Percentiles rank a stretch among this genome's conserved stretches.
Conservation (phyloP, 306 rosid species). For the Ochetophila trinervis region DNA sequence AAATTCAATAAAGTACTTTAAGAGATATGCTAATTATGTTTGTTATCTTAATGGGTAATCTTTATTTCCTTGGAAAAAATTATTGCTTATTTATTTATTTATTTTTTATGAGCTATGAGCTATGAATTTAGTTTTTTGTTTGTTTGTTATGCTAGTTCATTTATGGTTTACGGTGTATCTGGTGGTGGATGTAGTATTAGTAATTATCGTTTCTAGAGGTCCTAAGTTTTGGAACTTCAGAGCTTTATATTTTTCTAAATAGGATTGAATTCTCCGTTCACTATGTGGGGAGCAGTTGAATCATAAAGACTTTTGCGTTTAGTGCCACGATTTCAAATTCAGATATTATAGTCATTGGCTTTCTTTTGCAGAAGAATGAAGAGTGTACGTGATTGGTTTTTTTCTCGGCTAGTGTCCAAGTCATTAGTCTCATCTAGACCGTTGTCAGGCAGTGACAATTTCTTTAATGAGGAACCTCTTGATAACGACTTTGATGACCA, state of each 20-base stretch:
- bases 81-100: no score
- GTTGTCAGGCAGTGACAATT: conserved; percentile 45
- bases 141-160: no score
- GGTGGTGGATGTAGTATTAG: not conserved
- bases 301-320: not conserved
- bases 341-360: conserved; percentile 9
- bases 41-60: no score
- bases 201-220: not conserved
- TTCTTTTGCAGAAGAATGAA: conserved; percentile 60
- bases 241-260: not conserved
- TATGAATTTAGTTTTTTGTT: no score
- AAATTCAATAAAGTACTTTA: no score
- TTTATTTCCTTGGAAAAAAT: no score
- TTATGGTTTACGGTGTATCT: not conserved
- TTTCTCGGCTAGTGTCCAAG: conserved; percentile 74
- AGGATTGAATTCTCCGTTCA: not conserved
- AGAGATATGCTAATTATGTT: no score
- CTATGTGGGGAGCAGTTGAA: not conserved
- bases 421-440: conserved; percentile 66
- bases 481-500: conserved; percentile 48
- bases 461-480: conserved; percentile 37
- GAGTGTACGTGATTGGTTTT: conserved; percentile 73
- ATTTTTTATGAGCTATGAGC: no score
- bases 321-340: not conserved
- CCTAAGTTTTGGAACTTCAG: not conserved